A percentile compares a stretch with the other conserved stretches of the same genome.
Conservation (phyloP, 495 filamentous ascomycete species). For the Xylaria sp. region DNA sequence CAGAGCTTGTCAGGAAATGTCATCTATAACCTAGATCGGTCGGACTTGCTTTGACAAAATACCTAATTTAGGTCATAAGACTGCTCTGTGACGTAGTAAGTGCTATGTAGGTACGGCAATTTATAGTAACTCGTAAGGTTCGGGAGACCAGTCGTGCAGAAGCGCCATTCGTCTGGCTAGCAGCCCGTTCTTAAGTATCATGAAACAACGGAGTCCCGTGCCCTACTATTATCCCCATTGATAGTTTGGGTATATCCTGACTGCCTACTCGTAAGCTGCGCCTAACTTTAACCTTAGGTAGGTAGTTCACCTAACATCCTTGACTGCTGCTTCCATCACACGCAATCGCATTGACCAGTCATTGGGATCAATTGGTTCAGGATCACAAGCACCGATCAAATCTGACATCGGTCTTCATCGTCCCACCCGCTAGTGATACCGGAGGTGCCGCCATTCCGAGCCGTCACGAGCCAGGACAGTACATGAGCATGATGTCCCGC, state of each 20-base stretch:
- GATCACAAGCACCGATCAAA: background rate
- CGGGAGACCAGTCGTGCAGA: background rate
- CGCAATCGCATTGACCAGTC: background rate
- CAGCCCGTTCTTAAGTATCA: background rate
- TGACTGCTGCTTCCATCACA: background rate
- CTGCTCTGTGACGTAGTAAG: background rate
- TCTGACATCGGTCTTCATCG: background rate
- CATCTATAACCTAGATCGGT: background rate
- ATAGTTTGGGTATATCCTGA: background rate
- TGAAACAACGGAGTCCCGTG: constrained; percentile 5
- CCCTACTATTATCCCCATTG: background rate
- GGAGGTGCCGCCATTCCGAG: background rate
- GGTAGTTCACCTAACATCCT: background rate
- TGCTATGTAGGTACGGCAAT: background rate
- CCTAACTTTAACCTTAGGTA: background rate
- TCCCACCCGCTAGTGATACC: background rate
- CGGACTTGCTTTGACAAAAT: background rate
- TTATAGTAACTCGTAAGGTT: background rate
- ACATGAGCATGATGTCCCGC: background rate
- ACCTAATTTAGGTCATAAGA: background rate
- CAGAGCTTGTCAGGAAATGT: too few species aligned
- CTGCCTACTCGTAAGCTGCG: background rate
- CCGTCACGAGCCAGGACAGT: constrained; percentile 3
- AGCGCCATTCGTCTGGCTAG: background rate
- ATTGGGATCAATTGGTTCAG: background rate